Evolutionary conservation across 192 early-diverging fungal species (phyloP).

Genomic region (Backusella mclennaniae): DNA sequence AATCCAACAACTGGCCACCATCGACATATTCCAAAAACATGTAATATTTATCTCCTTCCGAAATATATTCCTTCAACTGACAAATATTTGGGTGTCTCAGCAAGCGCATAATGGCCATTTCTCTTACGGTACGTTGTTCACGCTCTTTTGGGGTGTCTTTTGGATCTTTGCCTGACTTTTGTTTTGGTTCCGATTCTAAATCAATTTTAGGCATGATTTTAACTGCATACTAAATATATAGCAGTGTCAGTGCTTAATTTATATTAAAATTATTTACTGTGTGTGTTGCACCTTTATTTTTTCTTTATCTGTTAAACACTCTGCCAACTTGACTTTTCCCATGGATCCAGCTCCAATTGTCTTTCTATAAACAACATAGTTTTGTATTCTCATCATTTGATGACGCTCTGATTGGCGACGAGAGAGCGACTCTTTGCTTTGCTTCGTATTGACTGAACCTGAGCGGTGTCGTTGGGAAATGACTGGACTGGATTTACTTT

Average conservation of each 20-base stretch:
- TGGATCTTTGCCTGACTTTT: conserved; percentile 26
- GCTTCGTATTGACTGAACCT: background rate
- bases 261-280: background rate
- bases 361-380: conserved; percentile 32
- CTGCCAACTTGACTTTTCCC: conserved; percentile 38
- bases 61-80: conserved; percentile 68
- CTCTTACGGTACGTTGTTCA: conserved; percentile 69
- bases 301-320: conserved; percentile 26
- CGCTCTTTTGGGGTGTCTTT: conserved; percentile 34
- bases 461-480: background rate
- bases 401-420: conserved; percentile 20
- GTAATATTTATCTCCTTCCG: conserved; percentile 66
- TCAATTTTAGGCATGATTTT: conserved; percentile 58
- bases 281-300: conserved; percentile 11
- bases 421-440: background rate
- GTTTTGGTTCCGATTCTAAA: background rate
- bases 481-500: background rate
- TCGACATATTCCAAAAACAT: conserved; percentile 80
- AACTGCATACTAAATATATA: conserved; percentile 49
- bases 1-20: conserved; percentile 83
- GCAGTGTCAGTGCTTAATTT: background rate
- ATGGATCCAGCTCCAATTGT: conserved; percentile 37
- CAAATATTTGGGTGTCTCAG: conserved; percentile 86
- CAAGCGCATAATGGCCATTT: conserved; percentile 70
- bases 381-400: conserved; percentile 26